phyloP scores from a whole-genome alignment of 805 yeast species.

The Kregervanrija fluxuum region DNA sequence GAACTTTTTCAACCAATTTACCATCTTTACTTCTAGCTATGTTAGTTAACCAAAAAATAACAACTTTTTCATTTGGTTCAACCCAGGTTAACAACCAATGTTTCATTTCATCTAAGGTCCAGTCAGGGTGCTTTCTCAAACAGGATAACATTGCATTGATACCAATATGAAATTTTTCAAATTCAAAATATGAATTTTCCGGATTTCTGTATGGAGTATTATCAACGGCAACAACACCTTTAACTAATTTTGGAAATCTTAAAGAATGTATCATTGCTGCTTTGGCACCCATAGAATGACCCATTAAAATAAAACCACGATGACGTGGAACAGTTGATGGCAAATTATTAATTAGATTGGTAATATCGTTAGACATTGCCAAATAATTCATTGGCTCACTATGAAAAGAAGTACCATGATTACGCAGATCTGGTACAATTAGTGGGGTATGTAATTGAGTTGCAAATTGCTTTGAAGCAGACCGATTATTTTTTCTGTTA shows the following conservation, averaged over 20 bases:
- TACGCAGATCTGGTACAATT: constrained; percentile 68
- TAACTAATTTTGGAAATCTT: constrained; percentile 50
- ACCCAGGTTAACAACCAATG: constrained; percentile 50
- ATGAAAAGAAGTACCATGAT: constrained; percentile 88
- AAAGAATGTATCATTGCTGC: constrained; percentile 80
- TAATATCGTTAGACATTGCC: constrained; percentile 77
- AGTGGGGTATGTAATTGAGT: constrained; percentile 43
- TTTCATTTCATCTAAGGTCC: constrained; percentile 41
- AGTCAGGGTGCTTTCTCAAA: constrained; percentile 23
- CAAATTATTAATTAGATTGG: constrained; percentile 33
- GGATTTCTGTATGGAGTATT: constrained; percentile 71
- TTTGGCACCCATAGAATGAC: constrained; percentile 93
- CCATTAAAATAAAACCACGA: constrained; percentile 46
- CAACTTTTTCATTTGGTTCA: constrained; percentile 51
- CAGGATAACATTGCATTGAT: constrained; percentile 11
- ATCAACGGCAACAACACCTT: constrained; percentile 62
- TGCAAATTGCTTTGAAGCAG: constrained; percentile 56
- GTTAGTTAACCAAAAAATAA: constrained; percentile 71
- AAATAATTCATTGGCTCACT: constrained; percentile 61
- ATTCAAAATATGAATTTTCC: constrained; percentile 21
- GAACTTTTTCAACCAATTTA: constrained; percentile 37
- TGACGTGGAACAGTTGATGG: constrained; percentile 6
- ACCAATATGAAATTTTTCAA: constrained; percentile 23
- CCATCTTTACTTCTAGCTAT: constrained; percentile 33
- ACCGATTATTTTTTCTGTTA: constrained; percentile 65